These are phyloP conservation scores for Chlorokybus atmophyticus DNA, from an alignment of 139 green algal species.

Conservation along the genomic window DNA sequence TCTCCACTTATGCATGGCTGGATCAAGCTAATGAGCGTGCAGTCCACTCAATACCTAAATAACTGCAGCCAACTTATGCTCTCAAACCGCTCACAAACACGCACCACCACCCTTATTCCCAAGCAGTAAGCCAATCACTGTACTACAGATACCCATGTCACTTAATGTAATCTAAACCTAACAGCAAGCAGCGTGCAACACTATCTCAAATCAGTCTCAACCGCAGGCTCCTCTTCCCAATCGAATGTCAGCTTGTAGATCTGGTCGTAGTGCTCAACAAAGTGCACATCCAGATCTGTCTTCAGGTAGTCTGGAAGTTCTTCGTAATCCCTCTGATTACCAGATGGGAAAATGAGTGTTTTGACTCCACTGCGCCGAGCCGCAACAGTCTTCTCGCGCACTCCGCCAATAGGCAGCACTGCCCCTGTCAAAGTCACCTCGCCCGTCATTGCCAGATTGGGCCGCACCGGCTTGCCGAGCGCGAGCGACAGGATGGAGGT, in stretches of 20 bases:
- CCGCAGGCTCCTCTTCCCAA: too few species aligned
- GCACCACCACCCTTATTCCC: too few species aligned
- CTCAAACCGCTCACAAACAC: too few species aligned
- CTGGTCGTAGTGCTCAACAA: slow-evolving; percentile 70
- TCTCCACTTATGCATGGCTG: too few species aligned
- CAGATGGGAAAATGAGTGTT: slow-evolving; percentile 71
- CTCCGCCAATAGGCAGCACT: slow-evolving; percentile 59
- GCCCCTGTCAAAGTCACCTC: slow-evolving; percentile 88
- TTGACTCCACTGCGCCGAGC: slow-evolving; percentile 54
- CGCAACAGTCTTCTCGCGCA: slow-evolving; percentile 83
- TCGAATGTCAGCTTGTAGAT: slow-evolving; percentile 66
- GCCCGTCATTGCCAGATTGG: slow-evolving; percentile 79
- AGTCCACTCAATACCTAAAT: too few species aligned
- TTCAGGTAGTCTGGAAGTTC: slow-evolving; percentile 79
- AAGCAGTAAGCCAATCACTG: too few species aligned
- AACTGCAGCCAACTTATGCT: too few species aligned
- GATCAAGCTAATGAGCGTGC: too few species aligned
- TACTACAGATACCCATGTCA: too few species aligned
- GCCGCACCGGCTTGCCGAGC: slow-evolving; percentile 45
- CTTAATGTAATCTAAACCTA: too few species aligned
- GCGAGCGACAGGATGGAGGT: slow-evolving; percentile 85
- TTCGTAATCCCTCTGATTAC: slow-evolving; percentile 79
- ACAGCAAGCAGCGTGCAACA: too few species aligned
- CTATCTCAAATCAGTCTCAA: too few species aligned
- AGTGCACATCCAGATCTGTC: slow-evolving; percentile 64